Evolutionary conservation across 83 land plant species (phyloP), one percentile per base, ranked within the genome.

Genomic region (Larix sibirica): DNA sequence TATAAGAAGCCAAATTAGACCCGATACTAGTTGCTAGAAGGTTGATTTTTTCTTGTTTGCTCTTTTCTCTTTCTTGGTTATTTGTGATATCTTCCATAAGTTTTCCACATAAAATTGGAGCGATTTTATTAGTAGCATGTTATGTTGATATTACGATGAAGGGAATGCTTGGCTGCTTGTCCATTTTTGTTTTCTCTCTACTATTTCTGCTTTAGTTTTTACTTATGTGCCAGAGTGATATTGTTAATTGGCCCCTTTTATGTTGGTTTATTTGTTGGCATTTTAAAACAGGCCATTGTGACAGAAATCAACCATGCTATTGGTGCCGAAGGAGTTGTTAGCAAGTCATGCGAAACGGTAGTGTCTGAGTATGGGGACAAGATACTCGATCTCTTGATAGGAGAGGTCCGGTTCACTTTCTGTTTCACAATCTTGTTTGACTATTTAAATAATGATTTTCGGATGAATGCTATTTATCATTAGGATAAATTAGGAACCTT

Each of bases 261-360:
- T 7, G 24, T 63, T 54, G 24, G 24, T 63, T 63, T 4, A 63
- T 21, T 63, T 20, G 66, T 63, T 63, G 66, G 9, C 24, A 13
- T 12, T 63, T 21, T 21, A 63, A 63, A 63, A 9, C 92, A 94
- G 96, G 83, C 87, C 64, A 86, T 91, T 21, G 82, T 95, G 58
- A 86, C 97, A 36, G 88, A 92, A 84, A 91, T 95, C 83, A 95
- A 95, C 80, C 92, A 91, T 81, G 97, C 97, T 18, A 92, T 95
- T 84, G 97, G 95, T 23, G 95, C 95, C 18, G 76, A 78, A 77
- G 97, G 97, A 40, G 74, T 95, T 58, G 88, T 89, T 1, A 91
- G 92, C 84, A 63, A 82, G n/a, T 89, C 92, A 79, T 92, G 95
- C 84, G 91, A 92, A 71, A 62, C 73, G 62, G 85, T 95, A 6